Evolutionary conservation across 352 stramenopile species (phyloP), one percentile per base, ranked within the genome.

Genomic region (Pythium guiyangense): DNA sequence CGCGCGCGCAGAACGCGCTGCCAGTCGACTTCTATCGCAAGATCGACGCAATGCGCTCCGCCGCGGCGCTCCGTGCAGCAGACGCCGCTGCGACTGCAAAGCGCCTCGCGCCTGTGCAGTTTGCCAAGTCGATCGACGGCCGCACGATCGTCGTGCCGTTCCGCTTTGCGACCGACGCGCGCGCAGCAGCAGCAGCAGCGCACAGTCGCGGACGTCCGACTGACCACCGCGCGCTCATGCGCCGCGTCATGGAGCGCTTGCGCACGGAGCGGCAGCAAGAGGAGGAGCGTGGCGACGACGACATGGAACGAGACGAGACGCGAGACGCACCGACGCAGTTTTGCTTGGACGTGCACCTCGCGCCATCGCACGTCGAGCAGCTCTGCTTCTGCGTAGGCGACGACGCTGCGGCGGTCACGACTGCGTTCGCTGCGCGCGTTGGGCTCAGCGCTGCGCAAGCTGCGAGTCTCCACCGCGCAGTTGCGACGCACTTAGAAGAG

Each of bases 1-100:
- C 74, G 3, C 63, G 85, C 0, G 70, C 72, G 20, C 70, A 55
- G 29, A 88, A 74, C 25, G 57, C 70, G 4, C 29, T 88, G 3
- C 77, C 77, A 0, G 67, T 71, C 2, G 57, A 80, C 39, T 88
- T 77, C 54, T 61, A 85, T 46, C 70, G 78, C 51, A 84, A 79
- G 42, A 79, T 88, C 29, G 49, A 69, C 15, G 43, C 63, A 2
- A 87, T 87, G 74, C 74, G 74, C 1, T 53, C 54, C 0, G 74
- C 72, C 3, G 59, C 73, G 0, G 61, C 68, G 15, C 52, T 63
- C 20, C 79, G 74, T 56, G 52, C 49, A 1, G 46, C 73, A 9
- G 66, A 78, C 5, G 57, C 62, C 14, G 54, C 64, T 14, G 55
- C 68, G 14, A 79, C 73, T 42, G 56, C 65, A 25, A 68, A 61